phyloP scores from a whole-genome alignment of 805 yeast genomes.

The Gaillardinia entomophila region DNA sequence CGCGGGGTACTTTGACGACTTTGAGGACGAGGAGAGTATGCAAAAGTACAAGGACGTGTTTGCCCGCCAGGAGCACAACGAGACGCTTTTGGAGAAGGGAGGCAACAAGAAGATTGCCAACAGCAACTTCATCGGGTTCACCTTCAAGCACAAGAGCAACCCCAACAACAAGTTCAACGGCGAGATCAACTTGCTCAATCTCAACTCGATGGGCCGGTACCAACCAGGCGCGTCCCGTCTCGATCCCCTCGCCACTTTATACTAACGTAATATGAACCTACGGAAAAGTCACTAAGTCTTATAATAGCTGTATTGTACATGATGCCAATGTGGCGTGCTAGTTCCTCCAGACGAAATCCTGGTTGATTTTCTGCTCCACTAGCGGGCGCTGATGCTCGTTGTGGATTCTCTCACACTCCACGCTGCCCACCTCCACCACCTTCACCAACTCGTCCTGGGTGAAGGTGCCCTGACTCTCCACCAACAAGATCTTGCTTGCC shows the following conservation, averaged over 20 bases:
- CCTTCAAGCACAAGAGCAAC: constrained; percentile 78
- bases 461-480: constrained; percentile 72
- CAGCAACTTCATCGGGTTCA: constrained; percentile 82
- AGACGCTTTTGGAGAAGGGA: constrained; percentile 64
- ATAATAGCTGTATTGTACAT: background rate
- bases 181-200: constrained; percentile 29
- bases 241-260: constrained; percentile 41
- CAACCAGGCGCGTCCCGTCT: constrained; percentile 15
- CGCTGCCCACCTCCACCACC: constrained; percentile 48
- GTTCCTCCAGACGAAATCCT: constrained; percentile 56
- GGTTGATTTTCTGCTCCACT: constrained; percentile 42
- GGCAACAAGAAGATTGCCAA: constrained; percentile 44
- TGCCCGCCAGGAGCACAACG: constrained; percentile 84
- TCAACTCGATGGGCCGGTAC: constrained; percentile 7
- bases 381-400: constrained; percentile 39
- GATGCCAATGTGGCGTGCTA: background rate
- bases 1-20: constrained; percentile 98
- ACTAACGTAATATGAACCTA: no score
- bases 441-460: constrained; percentile 47
- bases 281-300: no score
- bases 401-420: constrained; percentile 41
- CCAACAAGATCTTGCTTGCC: constrained; percentile 52
- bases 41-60: constrained; percentile 95
- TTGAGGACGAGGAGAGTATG: constrained; percentile 94
- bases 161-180: constrained; percentile 45